A percentile compares a stretch with the other conserved stretches of the same genome.
phyloP scores from a whole-genome alignment of 1,284 basidiomycete genomes.

The Sanghuangporus weigelae region DNA sequence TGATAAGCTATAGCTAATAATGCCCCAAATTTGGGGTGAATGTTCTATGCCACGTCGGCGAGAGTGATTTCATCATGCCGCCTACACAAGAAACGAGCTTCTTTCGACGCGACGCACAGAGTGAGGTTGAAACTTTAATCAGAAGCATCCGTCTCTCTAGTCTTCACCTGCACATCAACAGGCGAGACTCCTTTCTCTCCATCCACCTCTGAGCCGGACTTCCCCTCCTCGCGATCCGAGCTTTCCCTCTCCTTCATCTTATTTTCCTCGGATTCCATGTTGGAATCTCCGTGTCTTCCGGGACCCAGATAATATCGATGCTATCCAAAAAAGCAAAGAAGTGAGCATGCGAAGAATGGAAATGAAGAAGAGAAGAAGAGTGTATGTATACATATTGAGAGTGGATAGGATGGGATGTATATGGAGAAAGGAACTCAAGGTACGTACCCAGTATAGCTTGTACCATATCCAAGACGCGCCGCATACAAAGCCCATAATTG shows the following conservation, averaged over 20 bases:
- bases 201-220: background rate
- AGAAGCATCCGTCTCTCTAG: background rate
- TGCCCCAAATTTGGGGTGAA: too few species aligned
- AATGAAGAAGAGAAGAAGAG: background rate
- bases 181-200: background rate
- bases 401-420: background rate
- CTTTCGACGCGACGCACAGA: too few species aligned
- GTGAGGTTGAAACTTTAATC: background rate
- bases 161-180: background rate
- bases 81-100: too few species aligned
- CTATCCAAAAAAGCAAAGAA: constrained; percentile 6
- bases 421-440: background rate
- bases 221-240: background rate
- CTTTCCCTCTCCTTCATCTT: background rate
- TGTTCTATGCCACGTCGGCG: too few species aligned
- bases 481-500: constrained; percentile 22
- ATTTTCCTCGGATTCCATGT: background rate
- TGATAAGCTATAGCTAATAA: too few species aligned
- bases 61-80: too few species aligned
- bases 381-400: background rate
- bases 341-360: background rate
- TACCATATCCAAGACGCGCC: constrained; percentile 21
- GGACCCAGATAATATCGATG: constrained; percentile 18
- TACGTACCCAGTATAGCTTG: constrained; percentile 20
- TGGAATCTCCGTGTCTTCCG: background rate